These are phyloP conservation scores for Aspergillus fijiensis DNA, from an alignment of 2,329 filamentous ascomycete species.

Conservation along the genomic window DNA sequence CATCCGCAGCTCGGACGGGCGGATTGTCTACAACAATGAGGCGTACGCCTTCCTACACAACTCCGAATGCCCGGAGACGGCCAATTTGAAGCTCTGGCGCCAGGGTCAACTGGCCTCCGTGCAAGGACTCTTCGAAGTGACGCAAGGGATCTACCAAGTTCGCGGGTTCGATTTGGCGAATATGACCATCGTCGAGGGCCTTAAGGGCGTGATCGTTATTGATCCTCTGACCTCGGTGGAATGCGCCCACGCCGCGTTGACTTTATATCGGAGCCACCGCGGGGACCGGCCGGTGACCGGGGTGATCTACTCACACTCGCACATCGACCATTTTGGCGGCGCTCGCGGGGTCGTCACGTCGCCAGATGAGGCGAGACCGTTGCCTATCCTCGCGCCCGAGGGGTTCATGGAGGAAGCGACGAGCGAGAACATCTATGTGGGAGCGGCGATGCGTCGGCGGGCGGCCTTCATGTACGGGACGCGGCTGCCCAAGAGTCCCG, in stretches of 20 bases:
- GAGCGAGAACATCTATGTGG: conserved; percentile 43
- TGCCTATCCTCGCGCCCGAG: conserved; percentile 36
- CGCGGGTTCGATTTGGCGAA: conserved; percentile 45
- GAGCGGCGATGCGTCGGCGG: conserved; percentile 41
- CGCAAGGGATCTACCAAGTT: conserved; percentile 41
- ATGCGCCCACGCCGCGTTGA: conserved; percentile 34
- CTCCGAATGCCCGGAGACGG: conserved; percentile 25
- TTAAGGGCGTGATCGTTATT: conserved; percentile 40
- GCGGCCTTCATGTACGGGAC: conserved; percentile 45
- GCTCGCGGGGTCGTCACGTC: conserved; percentile 17
- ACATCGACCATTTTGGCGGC: conserved; percentile 43
- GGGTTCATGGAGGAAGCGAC: conserved; percentile 42
- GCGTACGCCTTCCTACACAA: conserved; percentile 32
- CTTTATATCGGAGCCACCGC: conserved; percentile 33
- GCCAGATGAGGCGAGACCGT: background rate
- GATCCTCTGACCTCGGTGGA: conserved; percentile 42
- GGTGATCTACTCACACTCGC: conserved; percentile 46
- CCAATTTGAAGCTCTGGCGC: conserved; percentile 37
- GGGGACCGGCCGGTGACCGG: conserved; percentile 28
- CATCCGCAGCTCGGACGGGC: conserved; percentile 24
- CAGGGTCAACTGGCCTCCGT: conserved; percentile 33
- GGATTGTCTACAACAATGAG: conserved; percentile 35
- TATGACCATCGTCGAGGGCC: conserved; percentile 43
- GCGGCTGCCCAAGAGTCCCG: conserved; percentile 26
- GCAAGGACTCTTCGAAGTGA: conserved; percentile 40